Evolutionary conservation across 345 rosid species (phyloP).

Genomic region (Salix viminalis): DNA sequence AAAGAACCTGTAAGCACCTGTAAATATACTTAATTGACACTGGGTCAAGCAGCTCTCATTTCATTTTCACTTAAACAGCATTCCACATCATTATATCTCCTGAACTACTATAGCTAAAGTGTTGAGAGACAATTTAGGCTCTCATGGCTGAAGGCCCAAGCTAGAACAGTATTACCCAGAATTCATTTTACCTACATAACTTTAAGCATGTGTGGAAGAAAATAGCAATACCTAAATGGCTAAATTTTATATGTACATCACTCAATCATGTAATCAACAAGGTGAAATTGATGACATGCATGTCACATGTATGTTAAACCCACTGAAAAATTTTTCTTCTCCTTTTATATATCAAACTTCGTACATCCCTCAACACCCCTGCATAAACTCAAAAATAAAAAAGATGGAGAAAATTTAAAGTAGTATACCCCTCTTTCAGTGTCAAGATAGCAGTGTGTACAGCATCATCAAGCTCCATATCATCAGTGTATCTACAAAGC

Average conservation of each 20-base stretch:
- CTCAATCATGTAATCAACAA: background rate
- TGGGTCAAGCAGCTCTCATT: too few species aligned
- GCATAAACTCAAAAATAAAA: background rate
- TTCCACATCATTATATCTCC: too few species aligned
- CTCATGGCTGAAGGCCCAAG: background rate
- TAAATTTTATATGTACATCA: background rate
- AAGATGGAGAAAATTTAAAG: background rate
- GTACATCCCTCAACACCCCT: background rate
- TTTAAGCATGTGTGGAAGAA: background rate
- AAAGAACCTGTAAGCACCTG: too few species aligned
- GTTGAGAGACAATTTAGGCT: background rate
- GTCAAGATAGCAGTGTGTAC: conserved; percentile 95
- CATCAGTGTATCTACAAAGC: conserved; percentile 65
- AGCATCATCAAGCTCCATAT: conserved; percentile 99
- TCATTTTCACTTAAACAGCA: too few species aligned
- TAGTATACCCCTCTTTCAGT: conserved; percentile 80
- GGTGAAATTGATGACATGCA: background rate
- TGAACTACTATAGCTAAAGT: background rate
- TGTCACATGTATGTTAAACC: background rate
- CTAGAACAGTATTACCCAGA: background rate
- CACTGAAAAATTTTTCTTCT: background rate
- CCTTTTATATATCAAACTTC: background rate
- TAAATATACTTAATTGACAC: too few species aligned
- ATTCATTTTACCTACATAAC: background rate
- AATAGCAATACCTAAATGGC: background rate